Evolutionary conservation across 805 yeast genomes (phyloP), one percentile per base, ranked within the genome.

Genomic region (Candida verbasci): DNA sequence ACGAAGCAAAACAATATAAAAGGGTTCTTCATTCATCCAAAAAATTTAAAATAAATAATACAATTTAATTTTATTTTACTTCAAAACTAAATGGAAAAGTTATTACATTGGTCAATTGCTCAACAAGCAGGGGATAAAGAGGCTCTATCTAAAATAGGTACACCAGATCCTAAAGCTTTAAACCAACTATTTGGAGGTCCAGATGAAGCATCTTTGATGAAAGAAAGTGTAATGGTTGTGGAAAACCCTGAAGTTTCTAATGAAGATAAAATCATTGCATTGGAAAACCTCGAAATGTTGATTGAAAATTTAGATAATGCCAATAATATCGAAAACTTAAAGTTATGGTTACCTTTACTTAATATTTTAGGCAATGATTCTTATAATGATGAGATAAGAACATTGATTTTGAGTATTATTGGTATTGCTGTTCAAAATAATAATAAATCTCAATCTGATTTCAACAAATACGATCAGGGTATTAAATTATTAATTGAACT

Each of bases 371-470:
- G 64, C 21, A 62, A 62, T 23, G 60, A 65, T 6, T 62, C 65
- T 2, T 23, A 31, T 11, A 17, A 18, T 14, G 12, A 18, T 12
- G 33, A 16, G 10, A 57, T 91, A 22, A 68, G 79, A 40, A 63
- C 72, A 7, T 65, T 68, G 38, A 82, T 89, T 0, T 78, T 85
- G 41, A 80, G 93, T 24, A 75, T 84, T 27, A 73, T 89, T 17
- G 96, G 95, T 2, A 84, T 91, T 0, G 95, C 97, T 0, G 94
- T 85, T 3, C 98, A 93, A 60, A 93, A 93, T 56, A 93, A 93
- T 56, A 78, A 77, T 3, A 75, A 72, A 39, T 67, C 88, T 3
- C 97, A 88, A 59, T 67, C 70, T 38, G 84, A 75, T 35, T 82
- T 84, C 42, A 56, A 70, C 27, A 73, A 74, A 40, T 67, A 79